These are phyloP conservation scores for Mariannaea sp. DNA, from an alignment of 2,329 filamentous ascomycete genomes.

Conservation along the genomic window DNA sequence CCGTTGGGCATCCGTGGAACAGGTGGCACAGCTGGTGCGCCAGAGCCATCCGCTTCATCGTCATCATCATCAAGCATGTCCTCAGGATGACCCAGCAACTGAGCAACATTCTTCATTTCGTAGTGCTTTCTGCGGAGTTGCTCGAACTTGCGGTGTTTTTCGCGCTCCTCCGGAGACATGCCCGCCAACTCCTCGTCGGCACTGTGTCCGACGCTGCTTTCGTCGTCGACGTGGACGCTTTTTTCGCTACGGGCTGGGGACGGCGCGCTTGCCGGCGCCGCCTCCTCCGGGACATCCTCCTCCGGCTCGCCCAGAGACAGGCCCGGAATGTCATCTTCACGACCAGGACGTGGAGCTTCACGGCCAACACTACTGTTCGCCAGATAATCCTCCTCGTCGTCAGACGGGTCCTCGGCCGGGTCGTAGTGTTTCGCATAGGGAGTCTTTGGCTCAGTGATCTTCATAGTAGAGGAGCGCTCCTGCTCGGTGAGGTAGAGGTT, in stretches of 20 bases:
- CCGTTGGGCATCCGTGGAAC: conserved; percentile 53
- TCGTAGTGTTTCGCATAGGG: conserved; percentile 94
- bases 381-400: conserved; percentile 65
- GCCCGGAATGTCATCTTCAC: conserved; percentile 82
- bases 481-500: conserved; percentile 98
- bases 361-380: conserved; percentile 37
- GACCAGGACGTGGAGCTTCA: conserved; percentile 47
- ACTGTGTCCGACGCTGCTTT: conserved; percentile 61
- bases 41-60: conserved; percentile 49
- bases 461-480: conserved; percentile 95
- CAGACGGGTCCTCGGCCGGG: conserved; percentile 82
- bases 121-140: conserved; percentile 94
- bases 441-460: conserved; percentile 98
- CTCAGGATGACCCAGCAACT: conserved; percentile 78
- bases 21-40: conserved; percentile 47
- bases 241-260: conserved; percentile 55
- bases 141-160: conserved; percentile 93
- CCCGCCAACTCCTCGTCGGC: conserved; percentile 60
- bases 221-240: conserved; percentile 79
- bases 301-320: conserved; percentile 93
- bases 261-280: conserved; percentile 32
- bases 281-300: conserved; percentile 64
- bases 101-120: conserved; percentile 95
- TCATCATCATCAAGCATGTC: conserved; percentile 65
- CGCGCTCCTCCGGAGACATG: conserved; percentile 72